Evolutionary conservation across 345 rosid species (phyloP), one percentile per base, ranked within the genome.

Genomic region (Populus nigra): DNA sequence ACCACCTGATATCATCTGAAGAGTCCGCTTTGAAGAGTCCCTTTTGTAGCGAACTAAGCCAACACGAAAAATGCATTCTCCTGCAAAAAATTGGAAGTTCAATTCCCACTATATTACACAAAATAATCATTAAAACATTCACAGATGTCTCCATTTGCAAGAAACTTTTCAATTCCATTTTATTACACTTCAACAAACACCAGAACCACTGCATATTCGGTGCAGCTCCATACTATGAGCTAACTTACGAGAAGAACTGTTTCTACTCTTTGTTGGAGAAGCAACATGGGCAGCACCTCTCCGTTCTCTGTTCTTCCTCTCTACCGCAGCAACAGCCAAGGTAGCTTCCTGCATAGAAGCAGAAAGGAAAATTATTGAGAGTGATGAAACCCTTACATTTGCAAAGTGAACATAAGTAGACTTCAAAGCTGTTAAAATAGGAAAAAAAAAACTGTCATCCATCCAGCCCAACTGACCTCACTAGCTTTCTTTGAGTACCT

Each of bases 21-120:
- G 96, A 29, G 99, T 91, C 80, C 90, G 88, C 86, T 92, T 88
- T 62, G 98, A 92, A 83, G 98, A 73, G 85, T 92, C 99, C 98
- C 93, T 93, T 86, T 85, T 93, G 88, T 95, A 92, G 81, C 90
- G 90, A 65, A 89, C 83, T 49, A 90, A 87, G 82, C 98, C 98
- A 86, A 95, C 69, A 72, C 96, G 91, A 86, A 92, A 96, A 81
- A 93, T 83, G 16, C 94, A 90, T 76, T 87, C 91, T 62, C 97
- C 98, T 93, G 86, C 75, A 53, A 74, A 73, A 69, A 57, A 53
- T n/a, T 11, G n/a, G 5, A 65, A 8, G 22, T 36, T 11, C 29
- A 36, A 57, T 3, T 9, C 35, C 20, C 43, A 53, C 22, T 16
- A 17, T 39, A 29, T 73, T 73, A 66, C 36, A 53, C 59, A 53